phyloP scores from a whole-genome alignment of 345 rosid genomes.

The Camelina sativa region DNA sequence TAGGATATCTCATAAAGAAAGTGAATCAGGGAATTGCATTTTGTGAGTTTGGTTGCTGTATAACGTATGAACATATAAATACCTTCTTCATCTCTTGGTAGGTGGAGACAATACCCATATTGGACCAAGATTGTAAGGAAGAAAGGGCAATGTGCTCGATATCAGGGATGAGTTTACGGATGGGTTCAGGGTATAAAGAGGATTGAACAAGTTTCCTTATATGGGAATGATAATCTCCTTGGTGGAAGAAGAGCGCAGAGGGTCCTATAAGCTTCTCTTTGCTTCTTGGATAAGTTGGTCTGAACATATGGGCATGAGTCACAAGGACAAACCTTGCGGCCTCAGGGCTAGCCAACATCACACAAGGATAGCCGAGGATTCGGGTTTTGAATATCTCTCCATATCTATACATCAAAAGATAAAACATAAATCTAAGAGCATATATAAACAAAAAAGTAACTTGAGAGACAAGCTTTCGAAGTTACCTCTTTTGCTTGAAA shows the following conservation, averaged over 20 bases:
- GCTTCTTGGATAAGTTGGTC: constrained; percentile 88
- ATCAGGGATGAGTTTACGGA: constrained; percentile 61
- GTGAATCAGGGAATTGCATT: constrained; percentile 16
- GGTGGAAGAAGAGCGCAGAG: constrained; percentile 79
- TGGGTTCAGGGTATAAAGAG: constrained; percentile 59
- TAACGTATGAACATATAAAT: constrained; percentile 22
- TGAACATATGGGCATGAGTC: constrained; percentile 77
- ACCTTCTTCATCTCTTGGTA: constrained; percentile 87
- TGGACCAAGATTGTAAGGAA: constrained; percentile 61
- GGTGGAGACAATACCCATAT: constrained; percentile 54
- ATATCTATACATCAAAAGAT: constrained; percentile 50
- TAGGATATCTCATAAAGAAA: constrained; percentile 14
- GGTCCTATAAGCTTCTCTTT: constrained; percentile 86
- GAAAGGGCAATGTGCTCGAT: constrained; percentile 63
- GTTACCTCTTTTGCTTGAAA: constrained; percentile 63
- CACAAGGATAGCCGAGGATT: constrained; percentile 81
- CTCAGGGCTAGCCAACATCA: constrained; percentile 83
- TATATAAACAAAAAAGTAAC: constrained; percentile 1
- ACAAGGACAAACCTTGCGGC: constrained; percentile 81
- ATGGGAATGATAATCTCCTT: constrained; percentile 67
- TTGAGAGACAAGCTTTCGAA: constrained; percentile 14
- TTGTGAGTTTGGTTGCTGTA: background rate
- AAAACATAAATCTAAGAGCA: constrained; percentile 4
- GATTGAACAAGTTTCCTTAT: constrained; percentile 74
- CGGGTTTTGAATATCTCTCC: constrained; percentile 87